Evolutionary conservation across 805 yeast genomes (phyloP), one percentile per base, ranked within the genome.

Genomic region (Debaryomyces hansenii): DNA sequence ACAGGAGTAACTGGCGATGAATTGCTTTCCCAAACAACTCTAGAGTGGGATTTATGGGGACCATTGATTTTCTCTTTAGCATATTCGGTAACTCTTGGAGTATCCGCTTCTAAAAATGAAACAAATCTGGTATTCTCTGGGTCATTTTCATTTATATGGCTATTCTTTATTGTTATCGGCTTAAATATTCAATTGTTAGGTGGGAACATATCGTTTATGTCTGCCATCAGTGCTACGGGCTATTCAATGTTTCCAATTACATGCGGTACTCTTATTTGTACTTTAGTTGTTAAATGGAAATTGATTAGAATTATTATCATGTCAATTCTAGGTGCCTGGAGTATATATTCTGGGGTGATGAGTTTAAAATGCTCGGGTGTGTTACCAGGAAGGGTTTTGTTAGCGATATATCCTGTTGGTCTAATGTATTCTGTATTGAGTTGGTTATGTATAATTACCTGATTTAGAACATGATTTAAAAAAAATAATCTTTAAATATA

Each of bases 11-110:
- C 50, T 11, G 32, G 36, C 15, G 36, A 39, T 35, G 66, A 59
- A 3, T 43, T 31, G n/a, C 34, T 39, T n/a, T 27, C 29, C 8
- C 33, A 37, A 24, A 47, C 31, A 15, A 29, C 47, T 15, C 57
- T 79, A 43, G 84, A 80, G 45, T 80, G 85, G 85, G 85, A 80
- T 59, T 62, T 80, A 41, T 80, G 89, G 90, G 90, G 90, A 2
- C 90, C 90, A 5, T 66, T 84, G 45, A 68, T 84, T 27, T 85
- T 84, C 57, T 77, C 84, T 10, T 67, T 85, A 46, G 58, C 72
- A 28, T 79, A 80, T 45, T 69, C 87, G 3, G 78, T 83, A 20
- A 66, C 77, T 18, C 62, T 84, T 52, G 79, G 83, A 2, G 64
- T 74, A 46, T 57, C 79, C 10, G 72, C 81, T 4, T 67, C 78